Evolutionary conservation across 352 stramenopile genomes (phyloP), one percentile per base, ranked within the genome.

Genomic region (Pythium utonaiense): DNA sequence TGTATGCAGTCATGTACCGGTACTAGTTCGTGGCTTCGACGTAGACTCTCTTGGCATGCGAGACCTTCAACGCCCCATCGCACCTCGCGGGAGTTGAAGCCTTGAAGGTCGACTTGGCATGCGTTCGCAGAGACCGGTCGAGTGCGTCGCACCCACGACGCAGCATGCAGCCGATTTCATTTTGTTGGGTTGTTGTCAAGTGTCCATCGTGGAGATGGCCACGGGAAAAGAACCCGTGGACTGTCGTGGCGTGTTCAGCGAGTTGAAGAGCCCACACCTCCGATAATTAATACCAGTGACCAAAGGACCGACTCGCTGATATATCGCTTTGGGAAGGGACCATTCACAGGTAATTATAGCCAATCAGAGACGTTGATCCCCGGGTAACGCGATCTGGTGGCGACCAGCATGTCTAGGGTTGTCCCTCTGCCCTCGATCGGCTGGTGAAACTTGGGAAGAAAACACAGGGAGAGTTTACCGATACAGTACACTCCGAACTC

Each of bases 371-470:
- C 27, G 12, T 12, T 3, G 7, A 44, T 25, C 21, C 2, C 19
- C 19, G 5, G 21, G 54, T 61, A 61, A 61, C 54, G 54, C 54
- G 54, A 61, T 61, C 54, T 48, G 13, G 0, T 31, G 53, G n/a
- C 50, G 27, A 57, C 49, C 21, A 57, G 14, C 48, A 54, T 54
- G 48, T 30, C 48, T 41, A 36, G 31, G 52, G 52, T 38, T 36
- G 38, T 38, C 28, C 31, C 47, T 40, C 25, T 3, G 25, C 22
- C 47, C 47, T 53, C 47, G 25, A 28, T 42, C 30, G 19, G 17
- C 19, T 54, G 19, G 10, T 31, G 8, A 40, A 47, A 31, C 44
- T 27, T 21, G 45, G 45, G 24, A 25, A 28, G 33, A 21, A 33
- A 52, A 34, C 33, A 17, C 33, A 40, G 33, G 5, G 28, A 33